Base-by-base conservation (phyloP, 805 yeast genomes). In the Zygosaccharomyces bailii region DNA sequence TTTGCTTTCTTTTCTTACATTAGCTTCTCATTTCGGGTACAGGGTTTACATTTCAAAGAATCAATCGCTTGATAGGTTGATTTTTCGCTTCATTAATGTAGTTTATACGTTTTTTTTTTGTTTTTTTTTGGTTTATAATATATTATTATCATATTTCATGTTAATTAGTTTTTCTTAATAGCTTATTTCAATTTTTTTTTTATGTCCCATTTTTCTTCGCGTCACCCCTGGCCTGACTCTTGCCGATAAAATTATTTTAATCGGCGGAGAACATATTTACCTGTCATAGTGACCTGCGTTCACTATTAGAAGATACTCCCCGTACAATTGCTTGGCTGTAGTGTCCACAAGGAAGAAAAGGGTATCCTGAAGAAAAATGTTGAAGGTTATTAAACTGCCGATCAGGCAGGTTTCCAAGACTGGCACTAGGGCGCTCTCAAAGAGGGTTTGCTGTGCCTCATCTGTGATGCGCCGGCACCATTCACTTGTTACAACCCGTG, bases 1-100 rank as follows among this genome's bases (percentile, higher is more conserved):
- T 27, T 34, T 29, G 23, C 44, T 42, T 27, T 39, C 35, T 36
- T 39, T 42, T 33, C 40, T 39, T 39, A 17, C 16, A 33, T 16
- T 27, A 27, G 16, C 18, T 25, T 37, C 30, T 37, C 30, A 37
- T n/a, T 27, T 27, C 14, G 31, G 31, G 31, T 27, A 27, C 31
- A 27, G 31, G 40, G 24, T 24, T 37, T 11, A 24, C n/a, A 25
- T n/a, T 35, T 34, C 14, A 20, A 16, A 25, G 20, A 18, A 25
- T 10, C 33, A 24, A 18, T 25, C 32, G 21, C 17, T 25, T 16
- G 13, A 24, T 16, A 25, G n/a, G 21, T 37, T 25, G 31, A 11
- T 11, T 8, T 16, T 37, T 2, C 24, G 8, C 23, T 25, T 37
- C 18, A 25, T 17, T 23, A 37, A 23, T 16, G 21, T 24, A 37